Conservation (phyloP, 83 land plant species). For the Diphasiastrum complanatum region DNA sequence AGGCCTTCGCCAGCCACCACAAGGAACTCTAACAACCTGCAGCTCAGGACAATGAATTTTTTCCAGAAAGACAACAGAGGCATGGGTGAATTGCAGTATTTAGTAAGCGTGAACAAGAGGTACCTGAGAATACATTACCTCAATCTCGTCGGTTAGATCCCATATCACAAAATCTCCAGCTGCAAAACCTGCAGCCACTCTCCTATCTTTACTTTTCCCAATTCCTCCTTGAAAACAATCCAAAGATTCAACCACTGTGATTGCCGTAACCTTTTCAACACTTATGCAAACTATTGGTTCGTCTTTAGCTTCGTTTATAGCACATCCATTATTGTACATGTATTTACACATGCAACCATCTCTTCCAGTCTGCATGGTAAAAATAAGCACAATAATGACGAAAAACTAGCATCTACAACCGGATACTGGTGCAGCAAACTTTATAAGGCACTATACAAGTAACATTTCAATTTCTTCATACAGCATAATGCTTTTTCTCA, state of each 20-base stretch:
- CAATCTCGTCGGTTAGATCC: constrained; percentile 55
- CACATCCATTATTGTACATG: constrained; percentile 23
- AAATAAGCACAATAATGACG: background rate
- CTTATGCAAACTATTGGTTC: constrained; percentile 48
- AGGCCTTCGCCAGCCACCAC: constrained; percentile 98
- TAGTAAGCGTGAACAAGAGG: background rate
- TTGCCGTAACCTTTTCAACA: constrained; percentile 74
- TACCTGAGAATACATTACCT: constrained; percentile 36
- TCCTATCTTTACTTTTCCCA: constrained; percentile 20
- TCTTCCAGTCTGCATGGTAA: constrained; percentile 68
- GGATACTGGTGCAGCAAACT: no score
- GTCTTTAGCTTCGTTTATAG: constrained; percentile 10
- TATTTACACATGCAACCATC: constrained; percentile 93
- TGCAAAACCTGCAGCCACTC: constrained; percentile 73
- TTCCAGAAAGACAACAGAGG: background rate
- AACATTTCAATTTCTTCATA: no score
- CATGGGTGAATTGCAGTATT: background rate
- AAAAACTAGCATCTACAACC: no score
- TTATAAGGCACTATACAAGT: no score
- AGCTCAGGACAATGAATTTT: background rate
- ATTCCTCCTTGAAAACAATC: constrained; percentile 21
- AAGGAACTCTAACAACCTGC: constrained; percentile 62
- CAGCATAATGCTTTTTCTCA: no score
- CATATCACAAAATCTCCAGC: constrained; percentile 74
- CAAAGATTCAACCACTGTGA: constrained; percentile 50